phyloP scores from a whole-genome alignment of 139 green algal genomes.

The Coelastrella sp. region DNA sequence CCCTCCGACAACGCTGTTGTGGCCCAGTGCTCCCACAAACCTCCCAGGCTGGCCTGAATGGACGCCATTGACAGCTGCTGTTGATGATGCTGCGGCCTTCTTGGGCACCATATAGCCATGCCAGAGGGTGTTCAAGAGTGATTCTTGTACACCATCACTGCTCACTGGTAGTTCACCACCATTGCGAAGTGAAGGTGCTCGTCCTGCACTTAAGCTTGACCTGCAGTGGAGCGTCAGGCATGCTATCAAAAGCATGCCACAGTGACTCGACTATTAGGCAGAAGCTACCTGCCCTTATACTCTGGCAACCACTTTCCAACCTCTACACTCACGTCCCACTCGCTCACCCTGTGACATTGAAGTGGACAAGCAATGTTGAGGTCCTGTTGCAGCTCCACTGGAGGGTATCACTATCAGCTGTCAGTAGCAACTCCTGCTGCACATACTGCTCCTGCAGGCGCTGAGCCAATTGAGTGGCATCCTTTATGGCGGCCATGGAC shows the following conservation, averaged over 20 bases:
- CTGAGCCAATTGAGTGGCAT: background rate
- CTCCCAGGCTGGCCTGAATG: background rate
- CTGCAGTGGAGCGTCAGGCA: too few species aligned
- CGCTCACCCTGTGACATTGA: background rate
- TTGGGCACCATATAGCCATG: background rate
- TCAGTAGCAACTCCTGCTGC: background rate
- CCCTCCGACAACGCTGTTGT: slow-evolving; percentile 54
- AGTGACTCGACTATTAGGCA: background rate
- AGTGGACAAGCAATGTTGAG: background rate
- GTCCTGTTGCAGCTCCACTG: background rate
- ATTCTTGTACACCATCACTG: too few species aligned
- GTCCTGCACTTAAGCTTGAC: too few species aligned
- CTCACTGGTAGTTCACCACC: too few species aligned
- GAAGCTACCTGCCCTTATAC: too few species aligned
- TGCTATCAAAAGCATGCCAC: too few species aligned
- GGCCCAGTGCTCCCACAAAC: background rate
- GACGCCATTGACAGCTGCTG: background rate
- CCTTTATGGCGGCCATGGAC: background rate
- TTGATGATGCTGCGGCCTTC: too few species aligned
- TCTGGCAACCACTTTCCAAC: background rate
- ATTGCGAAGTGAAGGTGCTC: too few species aligned
- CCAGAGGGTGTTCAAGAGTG: too few species aligned
- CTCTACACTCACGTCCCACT: background rate
- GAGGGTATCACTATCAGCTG: background rate
- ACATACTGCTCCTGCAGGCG: background rate